Base-by-base conservation (phyloP, 495 filamentous ascomycete genomes). In the Penicillium taxi region DNA sequence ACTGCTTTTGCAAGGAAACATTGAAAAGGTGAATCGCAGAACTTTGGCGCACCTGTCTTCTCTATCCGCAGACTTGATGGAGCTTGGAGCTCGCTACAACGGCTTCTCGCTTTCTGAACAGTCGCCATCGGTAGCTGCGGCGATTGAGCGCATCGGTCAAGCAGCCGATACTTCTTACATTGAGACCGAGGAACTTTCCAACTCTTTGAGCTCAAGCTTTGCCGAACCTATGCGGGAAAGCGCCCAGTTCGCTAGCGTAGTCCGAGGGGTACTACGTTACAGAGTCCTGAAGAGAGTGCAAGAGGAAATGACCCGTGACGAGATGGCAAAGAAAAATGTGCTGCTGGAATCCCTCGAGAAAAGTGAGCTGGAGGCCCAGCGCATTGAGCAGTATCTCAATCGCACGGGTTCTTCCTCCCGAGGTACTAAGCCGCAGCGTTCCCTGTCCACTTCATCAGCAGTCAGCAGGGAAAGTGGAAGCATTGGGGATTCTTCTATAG, bases 161-260 rank as follows among this genome's bases (percentile, higher is more conserved):
- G 93, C 91, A 3, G 86, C 88, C 2, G 91, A 98, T 56, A 86
- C 84, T 1, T 95, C 93, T 1, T 98, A 95, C 52, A 89, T 98
- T 38, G 87, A 86, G 16, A 95, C 90, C 0, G 87, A 93, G 48
- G 91, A 96, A 51, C 66, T 98, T 2, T 87, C 89, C 1, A 74
- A 75, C 2, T 78, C 81, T 0, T 58, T 98, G 23, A 85, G 86
- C 11, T 86, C 87, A 1, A 85, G 76, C 44, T 98, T 98, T 59
- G 90, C 91, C 0, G 91, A 98, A 50, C 91, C 91, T 3, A 93
- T 98, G 84, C 75, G 91, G 22, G 91, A 98, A 59, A 93, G 82
- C 45, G 91, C 91, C 11, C 91, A 98, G 52, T 96, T 98, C 53
- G 91, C 91, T 0, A 86, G 91, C 15, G 84, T 98, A 0, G 91